Percentiles rank a stretch among this genome's conserved stretches.
phyloP scores from a whole-genome alignment of 2,329 filamentous ascomycete genomes.

The Diaporthe capsici region DNA sequence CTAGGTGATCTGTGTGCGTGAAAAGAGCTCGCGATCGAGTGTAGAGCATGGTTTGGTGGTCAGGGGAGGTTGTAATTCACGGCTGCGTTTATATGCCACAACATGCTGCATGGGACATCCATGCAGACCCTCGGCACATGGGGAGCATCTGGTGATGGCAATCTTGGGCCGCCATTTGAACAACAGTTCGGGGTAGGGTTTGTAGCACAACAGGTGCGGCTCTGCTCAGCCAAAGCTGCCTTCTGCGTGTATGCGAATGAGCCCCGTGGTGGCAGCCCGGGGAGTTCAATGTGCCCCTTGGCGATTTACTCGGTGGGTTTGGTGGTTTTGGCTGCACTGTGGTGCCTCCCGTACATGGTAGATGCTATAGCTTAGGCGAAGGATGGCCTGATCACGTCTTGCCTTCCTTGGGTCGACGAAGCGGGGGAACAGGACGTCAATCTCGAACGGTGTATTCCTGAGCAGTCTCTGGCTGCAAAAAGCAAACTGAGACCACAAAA shows the following conservation, averaged over 20 bases:
- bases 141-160: not conserved
- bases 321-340: not conserved
- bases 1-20: constrained; percentile 4
- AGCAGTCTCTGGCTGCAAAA: constrained; percentile 8
- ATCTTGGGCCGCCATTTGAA: not conserved
- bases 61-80: not conserved
- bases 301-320: not conserved
- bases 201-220: constrained; percentile 35
- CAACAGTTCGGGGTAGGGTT: not conserved
- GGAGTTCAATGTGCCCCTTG: not conserved
- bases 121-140: constrained; percentile 29
- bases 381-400: not conserved
- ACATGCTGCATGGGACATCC: not conserved
- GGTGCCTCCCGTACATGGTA: not conserved
- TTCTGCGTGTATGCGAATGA: not conserved
- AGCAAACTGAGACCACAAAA: constrained; percentile 24
- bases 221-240: constrained; percentile 11
- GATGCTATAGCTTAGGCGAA: not conserved
- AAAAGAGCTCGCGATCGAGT: not conserved
- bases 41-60: not conserved
- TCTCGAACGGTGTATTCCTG: not conserved
- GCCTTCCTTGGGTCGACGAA: not conserved
- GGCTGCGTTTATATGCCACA: not conserved
- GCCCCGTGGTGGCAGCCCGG: too few species aligned
- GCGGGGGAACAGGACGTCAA: not conserved